These are phyloP conservation scores for Apiospora rasikravindrae DNA, from an alignment of 2,329 filamentous ascomycete species.

Conservation along the genomic window DNA sequence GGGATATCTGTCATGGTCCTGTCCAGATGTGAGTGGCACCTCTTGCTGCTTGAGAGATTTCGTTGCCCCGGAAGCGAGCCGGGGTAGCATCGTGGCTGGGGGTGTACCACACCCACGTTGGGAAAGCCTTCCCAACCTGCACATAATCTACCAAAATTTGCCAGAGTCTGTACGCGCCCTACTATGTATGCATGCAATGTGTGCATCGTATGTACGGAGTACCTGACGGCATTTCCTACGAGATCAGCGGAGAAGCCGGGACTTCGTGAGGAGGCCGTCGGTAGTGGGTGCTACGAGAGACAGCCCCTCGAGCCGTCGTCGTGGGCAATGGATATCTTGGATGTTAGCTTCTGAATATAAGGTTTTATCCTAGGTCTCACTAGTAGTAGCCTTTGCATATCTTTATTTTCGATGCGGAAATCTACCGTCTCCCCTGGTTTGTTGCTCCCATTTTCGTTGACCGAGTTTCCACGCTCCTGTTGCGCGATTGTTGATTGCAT, in stretches of 20 bases:
- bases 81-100: slow-evolving; percentile 3
- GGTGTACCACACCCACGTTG: not conserved
- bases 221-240: not conserved
- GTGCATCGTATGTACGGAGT: not conserved
- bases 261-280: not conserved
- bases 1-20: not conserved
- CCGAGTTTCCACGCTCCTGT: not conserved
- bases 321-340: not conserved
- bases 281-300: not conserved
- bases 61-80: slow-evolving; percentile 10
- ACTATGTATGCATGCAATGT: slow-evolving; percentile 6
- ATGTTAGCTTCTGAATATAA: not conserved
- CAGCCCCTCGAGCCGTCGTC: not conserved
- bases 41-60: not conserved
- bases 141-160: slow-evolving; percentile 1
- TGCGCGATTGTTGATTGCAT: not conserved
- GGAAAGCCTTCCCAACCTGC: not conserved
- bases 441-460: not conserved
- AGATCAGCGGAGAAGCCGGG: not conserved
- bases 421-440: not conserved
- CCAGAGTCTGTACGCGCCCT: slow-evolving; percentile 13
- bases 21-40: slow-evolving; percentile 9
- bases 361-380: slow-evolving; percentile 6
- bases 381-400: slow-evolving; percentile 9
- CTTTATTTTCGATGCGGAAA: not conserved